Percentiles rank a stretch among this genome's conserved stretches.
Conservation (phyloP, 495 filamentous ascomycete species). For the Penicillium desertorum region DNA sequence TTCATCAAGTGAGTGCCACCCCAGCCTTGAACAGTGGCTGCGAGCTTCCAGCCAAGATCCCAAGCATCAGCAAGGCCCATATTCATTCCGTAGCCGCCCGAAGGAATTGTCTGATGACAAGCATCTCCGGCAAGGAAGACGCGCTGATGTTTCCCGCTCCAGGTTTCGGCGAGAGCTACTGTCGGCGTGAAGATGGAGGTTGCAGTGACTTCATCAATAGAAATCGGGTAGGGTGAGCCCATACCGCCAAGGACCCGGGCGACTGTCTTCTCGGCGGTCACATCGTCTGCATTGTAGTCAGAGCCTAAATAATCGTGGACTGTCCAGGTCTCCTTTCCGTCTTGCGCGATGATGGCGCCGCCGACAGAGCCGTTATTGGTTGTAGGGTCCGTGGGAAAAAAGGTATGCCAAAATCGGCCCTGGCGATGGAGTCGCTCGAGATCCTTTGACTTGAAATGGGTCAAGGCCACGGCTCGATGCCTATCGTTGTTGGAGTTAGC, state of each 20-base stretch:
- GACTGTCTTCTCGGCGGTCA: constrained; percentile 16
- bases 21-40: constrained; percentile 23
- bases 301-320: constrained; percentile 16
- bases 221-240: constrained; percentile 15
- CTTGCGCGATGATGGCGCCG: constrained; percentile 22
- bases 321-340: constrained; percentile 28
- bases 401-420: constrained; percentile 28
- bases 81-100: constrained; percentile 78
- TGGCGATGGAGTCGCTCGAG: constrained; percentile 14
- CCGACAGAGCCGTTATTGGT: not conserved
- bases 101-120: constrained; percentile 60
- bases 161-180: constrained; percentile 23
- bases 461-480: constrained; percentile 4
- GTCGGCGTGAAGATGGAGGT: constrained; percentile 22
- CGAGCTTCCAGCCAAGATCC: constrained; percentile 36
- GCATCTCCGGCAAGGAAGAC: constrained; percentile 68
- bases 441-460: constrained; percentile 28
- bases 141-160: constrained; percentile 24
- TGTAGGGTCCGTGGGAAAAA: constrained; percentile 8
- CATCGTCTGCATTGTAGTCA: not conserved
- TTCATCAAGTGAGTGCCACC: constrained; percentile 18
- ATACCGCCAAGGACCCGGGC: constrained; percentile 21
- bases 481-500: not conserved
- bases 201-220: constrained; percentile 23
- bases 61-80: constrained; percentile 54